Conservation (phyloP, 441 rosid species). For the Metrosideros polymorpha region DNA sequence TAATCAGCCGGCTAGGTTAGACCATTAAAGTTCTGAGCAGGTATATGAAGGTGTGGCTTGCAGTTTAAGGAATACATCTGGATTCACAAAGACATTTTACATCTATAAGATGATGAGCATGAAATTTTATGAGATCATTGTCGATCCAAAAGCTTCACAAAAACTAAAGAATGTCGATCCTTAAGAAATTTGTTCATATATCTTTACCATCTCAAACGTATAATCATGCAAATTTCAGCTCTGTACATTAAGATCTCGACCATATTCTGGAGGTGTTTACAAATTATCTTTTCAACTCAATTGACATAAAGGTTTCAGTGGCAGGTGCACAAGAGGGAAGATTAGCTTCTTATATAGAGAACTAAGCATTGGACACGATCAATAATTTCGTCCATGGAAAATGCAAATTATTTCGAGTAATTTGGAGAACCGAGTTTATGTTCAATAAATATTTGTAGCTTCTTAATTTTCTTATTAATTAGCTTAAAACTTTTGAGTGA, state of each 20-base stretch:
- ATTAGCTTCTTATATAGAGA: background rate
- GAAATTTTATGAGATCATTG: background rate
- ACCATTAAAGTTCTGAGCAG: background rate
- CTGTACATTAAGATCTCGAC: background rate
- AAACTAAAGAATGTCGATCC: background rate
- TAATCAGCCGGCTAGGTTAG: background rate
- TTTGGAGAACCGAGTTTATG: background rate
- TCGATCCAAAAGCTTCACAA: background rate
- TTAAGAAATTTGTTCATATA: background rate
- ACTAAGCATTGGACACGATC: background rate
- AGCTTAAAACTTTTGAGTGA: background rate
- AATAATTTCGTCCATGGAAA: background rate
- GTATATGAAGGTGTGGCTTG: background rate
- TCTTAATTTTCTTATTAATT: background rate
- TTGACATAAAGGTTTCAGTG: background rate
- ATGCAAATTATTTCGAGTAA: background rate
- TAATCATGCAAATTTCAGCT: background rate
- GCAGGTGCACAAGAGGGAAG: background rate
- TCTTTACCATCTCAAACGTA: background rate
- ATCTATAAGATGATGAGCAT: background rate
- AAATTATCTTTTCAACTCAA: background rate
- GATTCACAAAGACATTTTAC: background rate
- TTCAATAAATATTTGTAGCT: background rate
- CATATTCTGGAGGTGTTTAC: background rate
- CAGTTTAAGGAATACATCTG: background rate